Evolutionary conservation across 306 rosid genomes (phyloP).

Genomic region (Prunus kanzakura): DNA sequence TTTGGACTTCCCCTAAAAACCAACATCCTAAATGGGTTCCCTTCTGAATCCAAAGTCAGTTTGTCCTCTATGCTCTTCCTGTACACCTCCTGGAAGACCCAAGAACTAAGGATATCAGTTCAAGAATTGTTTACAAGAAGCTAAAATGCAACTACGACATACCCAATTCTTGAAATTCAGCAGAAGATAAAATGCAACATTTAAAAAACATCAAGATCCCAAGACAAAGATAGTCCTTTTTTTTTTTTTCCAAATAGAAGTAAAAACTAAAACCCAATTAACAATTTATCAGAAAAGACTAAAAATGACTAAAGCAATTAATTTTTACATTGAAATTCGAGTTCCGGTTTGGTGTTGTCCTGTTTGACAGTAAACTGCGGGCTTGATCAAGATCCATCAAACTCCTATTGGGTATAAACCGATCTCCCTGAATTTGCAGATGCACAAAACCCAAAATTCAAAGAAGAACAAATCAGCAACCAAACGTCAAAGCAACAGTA

Average conservation of each 20-base stretch:
- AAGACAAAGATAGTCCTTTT: not conserved
- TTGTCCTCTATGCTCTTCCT: constrained; percentile 52
- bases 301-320: not conserved
- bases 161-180: constrained; percentile 4
- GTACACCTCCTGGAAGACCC: constrained; percentile 38
- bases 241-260: not conserved
- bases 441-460: not conserved
- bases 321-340: constrained; percentile 37
- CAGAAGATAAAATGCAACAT: not conserved
- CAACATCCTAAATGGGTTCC: constrained; percentile 67
- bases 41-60: constrained; percentile 62
- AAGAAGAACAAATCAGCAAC: not conserved
- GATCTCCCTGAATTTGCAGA: constrained; percentile 54
- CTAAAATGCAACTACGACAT: not conserved
- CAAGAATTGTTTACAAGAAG: not conserved
- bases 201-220: not conserved
- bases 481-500: not conserved
- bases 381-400: constrained; percentile 98
- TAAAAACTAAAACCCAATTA: not conserved
- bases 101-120: too few species aligned
- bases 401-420: constrained; percentile 81
- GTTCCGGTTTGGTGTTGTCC: constrained; percentile 33
- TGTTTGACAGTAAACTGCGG: constrained; percentile 63
- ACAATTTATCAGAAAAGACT: not conserved
- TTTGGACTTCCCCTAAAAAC: constrained; percentile 86